Base-by-base conservation (phyloP, 1,284 basidiomycete genomes). In the Hypsizygus ulmarius region DNA sequence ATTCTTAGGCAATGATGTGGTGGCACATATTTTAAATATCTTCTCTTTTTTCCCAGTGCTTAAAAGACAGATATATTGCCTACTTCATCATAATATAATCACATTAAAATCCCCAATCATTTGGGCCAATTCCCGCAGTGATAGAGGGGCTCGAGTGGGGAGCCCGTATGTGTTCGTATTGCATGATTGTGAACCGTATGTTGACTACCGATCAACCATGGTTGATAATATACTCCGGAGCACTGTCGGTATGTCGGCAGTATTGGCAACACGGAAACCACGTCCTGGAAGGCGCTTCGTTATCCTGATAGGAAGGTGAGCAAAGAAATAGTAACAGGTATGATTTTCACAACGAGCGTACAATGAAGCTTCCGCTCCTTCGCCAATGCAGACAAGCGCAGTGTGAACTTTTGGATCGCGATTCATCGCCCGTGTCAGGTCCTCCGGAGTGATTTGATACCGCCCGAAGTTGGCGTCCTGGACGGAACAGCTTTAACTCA, bases 311-410 rank as follows among this genome's bases (percentile, higher is more conserved):
- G 50, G 29, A 50, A 36, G 21, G 21, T 25, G 21, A 25, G 21
- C 21, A 25, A 25, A 25, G 21, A 25, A 25, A 7, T 25, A 4
- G 21, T 7, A 25, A 25, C 4, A 25, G 21, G 3, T 25, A 7
- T 3, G 7, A 25, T 7, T 25, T 4, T 25, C 7, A 7, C 21
- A 25, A 25, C 21, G 21, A 3, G 21, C 71, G 43, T 59, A 84
- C 82, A 81, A 84, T 14, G 74, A 55, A 8, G 76, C 75, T 56
- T 84, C 81, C 2, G 81, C 79, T 9, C 81, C 80, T 60, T 84
- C 82, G n/a, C 82, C 82, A 41, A 85, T 84, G 58, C 81, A 84
- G 28, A 85, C 77, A 25, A 84, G 65, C 0, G 82, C 81, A 5
- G 81, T 80, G 48, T 82, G 75, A 21, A 85, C 82, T 61, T 82